Conservation (phyloP, 1,284 basidiomycete species). For the Trametes pubescens region DNA sequence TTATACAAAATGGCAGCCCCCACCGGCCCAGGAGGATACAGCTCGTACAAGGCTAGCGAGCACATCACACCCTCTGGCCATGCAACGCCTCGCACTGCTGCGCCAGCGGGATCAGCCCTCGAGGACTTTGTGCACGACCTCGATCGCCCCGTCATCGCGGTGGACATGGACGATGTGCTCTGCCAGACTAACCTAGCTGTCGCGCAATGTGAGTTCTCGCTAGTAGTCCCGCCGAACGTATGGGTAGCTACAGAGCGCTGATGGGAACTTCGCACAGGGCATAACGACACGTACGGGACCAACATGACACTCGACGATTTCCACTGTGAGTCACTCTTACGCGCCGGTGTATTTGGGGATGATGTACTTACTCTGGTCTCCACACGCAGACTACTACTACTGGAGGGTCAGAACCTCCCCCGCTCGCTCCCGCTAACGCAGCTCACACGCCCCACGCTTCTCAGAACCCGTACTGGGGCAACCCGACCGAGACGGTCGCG, state of each 20-base stretch:
- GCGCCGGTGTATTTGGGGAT: background rate
- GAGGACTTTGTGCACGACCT: constrained; percentile 25
- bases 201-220: constrained; percentile 61
- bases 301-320: constrained; percentile 61
- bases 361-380: background rate
- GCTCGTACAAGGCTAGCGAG: constrained; percentile 18
- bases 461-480: constrained; percentile 66
- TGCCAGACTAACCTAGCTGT: constrained; percentile 73
- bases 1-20: background rate
- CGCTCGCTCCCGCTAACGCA: background rate
- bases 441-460: background rate
- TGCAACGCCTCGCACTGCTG: constrained; percentile 27
- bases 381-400: constrained; percentile 62
- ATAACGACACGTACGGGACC: constrained; percentile 71
- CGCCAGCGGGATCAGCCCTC: constrained; percentile 24
- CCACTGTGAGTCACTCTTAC: constrained; percentile 59
- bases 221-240: no score
- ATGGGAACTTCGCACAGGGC: constrained; percentile 57
- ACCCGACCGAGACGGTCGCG: constrained; percentile 61
- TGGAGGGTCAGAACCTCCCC: constrained; percentile 59
- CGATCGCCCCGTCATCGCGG: constrained; percentile 60
- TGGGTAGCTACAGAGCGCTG: background rate
- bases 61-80: constrained; percentile 26
- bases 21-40: constrained; percentile 7
- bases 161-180: constrained; percentile 83